These are phyloP conservation scores for Trichosporon sp. DNA, from an alignment of 1,284 basidiomycete species.

Conservation along the genomic window DNA sequence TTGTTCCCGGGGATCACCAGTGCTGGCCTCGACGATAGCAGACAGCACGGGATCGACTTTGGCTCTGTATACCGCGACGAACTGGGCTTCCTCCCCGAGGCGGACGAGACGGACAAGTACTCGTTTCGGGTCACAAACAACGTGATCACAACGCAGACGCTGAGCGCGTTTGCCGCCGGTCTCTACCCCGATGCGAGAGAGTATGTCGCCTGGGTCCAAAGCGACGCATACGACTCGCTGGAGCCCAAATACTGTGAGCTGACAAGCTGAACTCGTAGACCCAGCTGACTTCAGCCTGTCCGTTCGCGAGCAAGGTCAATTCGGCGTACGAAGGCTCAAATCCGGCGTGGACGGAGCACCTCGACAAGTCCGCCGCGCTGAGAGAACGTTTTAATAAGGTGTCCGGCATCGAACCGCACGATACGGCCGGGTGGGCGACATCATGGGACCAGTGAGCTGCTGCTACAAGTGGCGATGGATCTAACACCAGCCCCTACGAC, in stretches of 20 bases:
- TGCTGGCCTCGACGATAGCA: slow-evolving; percentile 30
- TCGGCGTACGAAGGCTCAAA: slow-evolving; percentile 14
- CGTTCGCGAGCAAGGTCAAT: slow-evolving; percentile 13
- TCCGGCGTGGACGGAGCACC: slow-evolving; percentile 28
- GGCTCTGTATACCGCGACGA: slow-evolving; percentile 29
- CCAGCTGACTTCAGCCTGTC: slow-evolving; percentile 17
- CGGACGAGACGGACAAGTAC: slow-evolving; percentile 24
- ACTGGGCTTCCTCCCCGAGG: slow-evolving; percentile 30
- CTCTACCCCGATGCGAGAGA: slow-evolving; percentile 29
- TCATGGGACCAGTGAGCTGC: slow-evolving; percentile 39
- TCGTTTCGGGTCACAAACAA: slow-evolving; percentile 39
- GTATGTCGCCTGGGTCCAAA: slow-evolving; percentile 26
- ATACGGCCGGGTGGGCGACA: slow-evolving; percentile 30
- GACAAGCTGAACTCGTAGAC: no score
- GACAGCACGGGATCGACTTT: slow-evolving; percentile 33
- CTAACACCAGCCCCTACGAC: slow-evolving; percentile 30
- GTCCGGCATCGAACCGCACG: slow-evolving; percentile 25
- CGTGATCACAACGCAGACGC: slow-evolving; percentile 36
- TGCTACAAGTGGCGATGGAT: no score
- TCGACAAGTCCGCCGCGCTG: slow-evolving; percentile 20
- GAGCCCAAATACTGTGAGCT: slow-evolving; percentile 28
- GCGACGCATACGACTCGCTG: slow-evolving; percentile 30
- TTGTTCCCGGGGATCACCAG: slow-evolving; percentile 36
- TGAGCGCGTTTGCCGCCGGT: slow-evolving; percentile 28
- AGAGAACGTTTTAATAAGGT: slow-evolving; percentile 30